phyloP scores from a whole-genome alignment of 305 asterid species.

The Fraxinus albicans region DNA sequence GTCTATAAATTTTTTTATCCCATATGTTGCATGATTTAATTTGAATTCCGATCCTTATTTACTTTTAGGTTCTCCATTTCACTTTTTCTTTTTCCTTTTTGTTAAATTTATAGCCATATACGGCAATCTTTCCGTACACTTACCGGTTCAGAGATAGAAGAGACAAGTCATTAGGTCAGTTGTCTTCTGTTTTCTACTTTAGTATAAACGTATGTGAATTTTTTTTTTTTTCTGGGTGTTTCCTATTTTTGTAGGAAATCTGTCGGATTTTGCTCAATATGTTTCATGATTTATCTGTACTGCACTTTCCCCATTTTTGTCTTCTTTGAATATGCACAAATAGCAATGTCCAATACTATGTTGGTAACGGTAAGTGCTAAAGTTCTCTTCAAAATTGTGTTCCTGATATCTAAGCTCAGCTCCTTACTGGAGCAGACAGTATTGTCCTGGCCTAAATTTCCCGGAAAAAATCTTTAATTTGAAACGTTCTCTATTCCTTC shows the following conservation, averaged over 20 bases:
- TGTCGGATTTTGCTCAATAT: not conserved
- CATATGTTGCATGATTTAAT: constrained; percentile 14
- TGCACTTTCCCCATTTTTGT: not conserved
- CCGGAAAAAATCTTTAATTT: not conserved
- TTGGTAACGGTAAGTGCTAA: not conserved
- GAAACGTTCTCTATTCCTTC: not conserved
- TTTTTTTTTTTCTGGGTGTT: constrained; percentile 9
- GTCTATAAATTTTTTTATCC: not conserved
- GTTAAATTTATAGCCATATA: constrained; percentile 52
- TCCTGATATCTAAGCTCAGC: not conserved
- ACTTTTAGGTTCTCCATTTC: constrained; percentile 6
- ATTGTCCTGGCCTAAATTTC: not conserved
- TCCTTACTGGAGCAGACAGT: not conserved
- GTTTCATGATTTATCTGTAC: not conserved
- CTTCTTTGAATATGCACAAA: not conserved
- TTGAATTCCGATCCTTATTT: constrained; percentile 14
- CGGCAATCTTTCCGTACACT: constrained; percentile 75
- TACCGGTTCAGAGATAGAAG: constrained; percentile 42
- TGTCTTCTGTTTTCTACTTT: constrained; percentile 19
- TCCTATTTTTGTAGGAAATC: not conserved
- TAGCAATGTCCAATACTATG: not conserved
- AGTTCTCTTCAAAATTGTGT: not conserved
- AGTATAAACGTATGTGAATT: not conserved
- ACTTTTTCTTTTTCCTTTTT: constrained; percentile 6
- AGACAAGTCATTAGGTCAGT: constrained; percentile 83